These are phyloP conservation scores for Phialocephala subalpina DNA, from an alignment of 2,329 filamentous ascomycete genomes.

Conservation along the genomic window DNA sequence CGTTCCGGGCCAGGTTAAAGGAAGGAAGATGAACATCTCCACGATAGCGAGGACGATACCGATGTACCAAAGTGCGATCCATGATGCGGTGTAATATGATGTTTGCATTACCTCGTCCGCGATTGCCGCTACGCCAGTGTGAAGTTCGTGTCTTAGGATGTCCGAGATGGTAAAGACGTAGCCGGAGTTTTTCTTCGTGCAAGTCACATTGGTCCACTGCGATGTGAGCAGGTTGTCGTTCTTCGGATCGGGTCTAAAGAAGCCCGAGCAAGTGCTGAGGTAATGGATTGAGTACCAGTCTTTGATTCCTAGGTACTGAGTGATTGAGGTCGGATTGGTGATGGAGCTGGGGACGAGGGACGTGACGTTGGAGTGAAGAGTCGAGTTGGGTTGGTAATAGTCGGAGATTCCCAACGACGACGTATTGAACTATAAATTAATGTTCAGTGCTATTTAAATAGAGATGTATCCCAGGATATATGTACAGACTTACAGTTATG, in stretches of 20 bases:
- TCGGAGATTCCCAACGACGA: slow-evolving; percentile 2
- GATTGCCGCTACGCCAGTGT: not conserved
- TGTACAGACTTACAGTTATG: not conserved
- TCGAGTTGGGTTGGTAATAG: slow-evolving; percentile 3
- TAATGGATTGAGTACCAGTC: slow-evolving; percentile 16
- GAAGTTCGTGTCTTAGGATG: not conserved
- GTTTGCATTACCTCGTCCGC: not conserved
- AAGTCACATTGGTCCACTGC: not conserved
- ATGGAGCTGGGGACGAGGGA: not conserved
- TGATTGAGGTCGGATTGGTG: slow-evolving; percentile 1
- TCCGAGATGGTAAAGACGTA: not conserved
- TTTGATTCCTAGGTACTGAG: slow-evolving; percentile 11
- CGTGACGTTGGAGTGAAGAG: not conserved
- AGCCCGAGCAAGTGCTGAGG: slow-evolving; percentile 7
- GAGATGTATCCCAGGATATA: not conserved
- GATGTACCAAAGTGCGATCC: slow-evolving; percentile 8
- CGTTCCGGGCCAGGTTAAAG: not conserved
- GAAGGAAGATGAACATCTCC: slow-evolving; percentile 4
- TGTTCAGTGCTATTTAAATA: not conserved
- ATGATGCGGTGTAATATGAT: slow-evolving; percentile 11
- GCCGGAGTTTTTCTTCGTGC: not conserved
- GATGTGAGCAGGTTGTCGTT: not conserved
- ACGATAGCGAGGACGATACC: not conserved
- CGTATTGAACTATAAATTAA: slow-evolving; percentile 11
- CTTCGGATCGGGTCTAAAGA: not conserved